Conservation (phyloP, 768 basidiomycete genomes). For the Pleurotus giganteus region DNA sequence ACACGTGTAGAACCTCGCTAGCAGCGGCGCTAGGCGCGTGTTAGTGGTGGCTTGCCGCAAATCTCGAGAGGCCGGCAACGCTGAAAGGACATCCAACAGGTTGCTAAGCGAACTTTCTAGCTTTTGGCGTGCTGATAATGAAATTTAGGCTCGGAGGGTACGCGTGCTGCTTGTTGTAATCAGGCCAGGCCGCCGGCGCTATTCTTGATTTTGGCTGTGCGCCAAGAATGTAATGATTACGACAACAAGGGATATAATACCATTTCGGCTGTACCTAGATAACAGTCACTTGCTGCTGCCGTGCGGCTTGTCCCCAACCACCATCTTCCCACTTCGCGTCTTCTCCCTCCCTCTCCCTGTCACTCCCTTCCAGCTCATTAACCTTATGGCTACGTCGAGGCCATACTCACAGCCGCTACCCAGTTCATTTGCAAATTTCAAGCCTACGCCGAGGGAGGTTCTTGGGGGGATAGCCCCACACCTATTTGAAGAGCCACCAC, state of each 20-base stretch:
- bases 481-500: conserved; percentile 38
- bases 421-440: conserved; percentile 21
- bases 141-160: too few relatives aligned
- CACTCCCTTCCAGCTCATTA: neutral
- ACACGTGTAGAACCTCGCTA: neutral
- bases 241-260: conserved; percentile 3
- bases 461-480: conserved; percentile 46
- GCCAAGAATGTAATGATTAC: conserved; percentile 3
- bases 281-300: too few relatives aligned
- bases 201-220: neutral
- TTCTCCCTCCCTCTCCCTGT: neutral
- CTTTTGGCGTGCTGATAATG: too few relatives aligned
- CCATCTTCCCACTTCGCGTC: neutral
- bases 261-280: conserved; percentile 8
- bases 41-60: neutral
- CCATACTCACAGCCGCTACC: conserved; percentile 10
- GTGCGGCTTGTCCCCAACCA: neutral
- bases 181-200: neutral
- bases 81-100: too few relatives aligned
- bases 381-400: neutral
- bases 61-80: too few relatives aligned
- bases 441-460: conserved; percentile 38
- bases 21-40: neutral
- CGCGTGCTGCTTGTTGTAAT: neutral
- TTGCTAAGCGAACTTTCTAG: too few relatives aligned